A percentile compares a stretch with the other conserved stretches of the same genome.
phyloP scores from a whole-genome alignment of 768 basidiomycete species.

The Peribolospora baueri region DNA sequence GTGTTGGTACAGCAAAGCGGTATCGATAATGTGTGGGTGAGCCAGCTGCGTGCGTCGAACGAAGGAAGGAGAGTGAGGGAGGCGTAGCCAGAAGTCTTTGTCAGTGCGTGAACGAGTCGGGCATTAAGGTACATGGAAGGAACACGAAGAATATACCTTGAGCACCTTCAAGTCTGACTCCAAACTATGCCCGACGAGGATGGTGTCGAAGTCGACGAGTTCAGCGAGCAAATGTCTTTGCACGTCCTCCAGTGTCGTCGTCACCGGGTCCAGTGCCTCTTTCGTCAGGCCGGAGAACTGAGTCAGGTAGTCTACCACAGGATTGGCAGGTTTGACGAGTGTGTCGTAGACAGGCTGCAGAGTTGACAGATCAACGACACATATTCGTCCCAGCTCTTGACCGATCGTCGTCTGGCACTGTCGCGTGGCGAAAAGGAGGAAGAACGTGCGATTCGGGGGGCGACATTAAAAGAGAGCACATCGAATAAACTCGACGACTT shows the following conservation, averaged over 20 bases:
- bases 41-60: constrained; percentile 23
- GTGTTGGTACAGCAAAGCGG: constrained; percentile 70
- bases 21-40: constrained; percentile 75
- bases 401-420: constrained; percentile 78
- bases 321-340: constrained; percentile 64
- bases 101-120: not conserved
- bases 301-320: constrained; percentile 78
- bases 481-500: not conserved
- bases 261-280: constrained; percentile 39
- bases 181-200: constrained; percentile 82
- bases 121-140: not conserved
- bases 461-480: not conserved
- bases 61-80: not conserved
- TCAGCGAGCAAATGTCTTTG: constrained; percentile 36
- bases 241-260: constrained; percentile 53
- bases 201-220: constrained; percentile 27
- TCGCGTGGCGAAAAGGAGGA: not conserved
- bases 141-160: constrained; percentile 20
- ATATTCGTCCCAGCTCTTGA: constrained; percentile 65
- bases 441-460: not conserved
- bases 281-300: constrained; percentile 87
- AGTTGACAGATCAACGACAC: constrained; percentile 50
- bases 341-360: constrained; percentile 60
- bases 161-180: constrained; percentile 81
- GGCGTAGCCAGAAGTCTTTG: not conserved